Evolutionary conservation across 75 land plant genomes (phyloP).

Genomic region (Picea glauca): DNA sequence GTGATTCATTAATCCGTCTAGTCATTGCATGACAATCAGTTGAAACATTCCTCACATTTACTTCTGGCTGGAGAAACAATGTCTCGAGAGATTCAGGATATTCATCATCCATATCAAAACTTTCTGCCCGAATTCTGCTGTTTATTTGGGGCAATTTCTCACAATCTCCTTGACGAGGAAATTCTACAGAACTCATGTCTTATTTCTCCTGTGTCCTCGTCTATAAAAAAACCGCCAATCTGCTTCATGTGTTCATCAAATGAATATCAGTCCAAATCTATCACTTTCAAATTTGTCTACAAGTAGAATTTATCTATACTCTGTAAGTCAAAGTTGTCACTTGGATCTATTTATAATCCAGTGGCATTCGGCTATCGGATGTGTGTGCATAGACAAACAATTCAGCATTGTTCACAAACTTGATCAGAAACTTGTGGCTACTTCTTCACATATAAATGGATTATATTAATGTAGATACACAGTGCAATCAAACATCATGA

Average conservation of each 20-base stretch:
- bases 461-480: not conserved
- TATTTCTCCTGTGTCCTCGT: not conserved
- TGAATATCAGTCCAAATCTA: not conserved
- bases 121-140: not conserved
- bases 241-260: not conserved
- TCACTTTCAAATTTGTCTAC: not conserved
- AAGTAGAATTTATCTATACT: too few relatives aligned
- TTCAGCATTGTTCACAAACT: not conserved
- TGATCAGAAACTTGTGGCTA: not conserved
- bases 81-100: not conserved
- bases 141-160: not conserved
- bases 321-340: too few relatives aligned
- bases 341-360: too few relatives aligned
- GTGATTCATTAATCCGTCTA: slow-evolving; percentile 24
- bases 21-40: slow-evolving; percentile 57
- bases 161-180: not conserved
- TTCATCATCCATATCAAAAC: not conserved
- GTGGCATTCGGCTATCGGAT: too few relatives aligned
- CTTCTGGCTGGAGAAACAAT: slow-evolving; percentile 24
- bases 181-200: not conserved
- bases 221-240: not conserved
- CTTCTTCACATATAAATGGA: not conserved
- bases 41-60: slow-evolving; percentile 61
- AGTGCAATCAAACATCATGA: not conserved
- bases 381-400: not conserved